Evolutionary conservation across 768 basidiomycete species (phyloP).

Genomic region (Trametes cingulata): DNA sequence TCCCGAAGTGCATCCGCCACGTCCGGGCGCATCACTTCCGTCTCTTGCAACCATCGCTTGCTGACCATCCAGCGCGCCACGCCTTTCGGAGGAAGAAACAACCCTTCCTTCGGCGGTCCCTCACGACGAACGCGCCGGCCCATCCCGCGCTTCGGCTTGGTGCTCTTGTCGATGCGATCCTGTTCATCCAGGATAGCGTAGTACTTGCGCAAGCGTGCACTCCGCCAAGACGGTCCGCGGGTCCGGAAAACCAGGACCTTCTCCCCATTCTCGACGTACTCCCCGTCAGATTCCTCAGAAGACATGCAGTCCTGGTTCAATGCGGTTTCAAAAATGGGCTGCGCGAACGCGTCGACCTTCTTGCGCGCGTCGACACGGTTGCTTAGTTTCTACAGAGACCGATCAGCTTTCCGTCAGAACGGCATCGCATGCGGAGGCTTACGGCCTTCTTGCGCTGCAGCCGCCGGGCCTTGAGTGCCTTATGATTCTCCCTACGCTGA

Average conservation of each 20-base stretch:
- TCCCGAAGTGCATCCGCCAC: conserved; percentile 44
- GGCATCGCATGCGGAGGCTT: conserved; percentile 29
- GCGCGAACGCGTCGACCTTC: conserved; percentile 53
- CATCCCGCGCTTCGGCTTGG: conserved; percentile 55
- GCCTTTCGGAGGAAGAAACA: conserved; percentile 62
- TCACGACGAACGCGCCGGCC: conserved; percentile 55
- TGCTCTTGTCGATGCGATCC: conserved; percentile 44
- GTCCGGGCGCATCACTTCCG: conserved; percentile 48
- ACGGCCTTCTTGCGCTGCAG: conserved; percentile 64
- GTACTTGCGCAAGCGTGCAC: conserved; percentile 58
- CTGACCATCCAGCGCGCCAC: conserved; percentile 78
- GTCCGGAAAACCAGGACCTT: conserved; percentile 47
- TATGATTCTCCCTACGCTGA: conserved; percentile 58
- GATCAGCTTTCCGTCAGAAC: conserved; percentile 7
- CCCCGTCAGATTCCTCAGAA: conserved; percentile 71
- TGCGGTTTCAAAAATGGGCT: conserved; percentile 69
- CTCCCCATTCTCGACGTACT: conserved; percentile 37
- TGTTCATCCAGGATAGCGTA: conserved; percentile 63
- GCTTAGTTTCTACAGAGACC: conserved; percentile 57
- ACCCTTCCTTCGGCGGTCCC: conserved; percentile 58
- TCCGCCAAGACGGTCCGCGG: conserved; percentile 70
- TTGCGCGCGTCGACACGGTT: conserved; percentile 63
- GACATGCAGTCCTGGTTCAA: conserved; percentile 79
- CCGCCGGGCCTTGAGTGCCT: conserved; percentile 63
- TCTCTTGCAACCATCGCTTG: conserved; percentile 54